Evolutionary conservation across 2,329 filamentous ascomycete genomes (phyloP).

Genomic region (Aspergillus sp.): DNA sequence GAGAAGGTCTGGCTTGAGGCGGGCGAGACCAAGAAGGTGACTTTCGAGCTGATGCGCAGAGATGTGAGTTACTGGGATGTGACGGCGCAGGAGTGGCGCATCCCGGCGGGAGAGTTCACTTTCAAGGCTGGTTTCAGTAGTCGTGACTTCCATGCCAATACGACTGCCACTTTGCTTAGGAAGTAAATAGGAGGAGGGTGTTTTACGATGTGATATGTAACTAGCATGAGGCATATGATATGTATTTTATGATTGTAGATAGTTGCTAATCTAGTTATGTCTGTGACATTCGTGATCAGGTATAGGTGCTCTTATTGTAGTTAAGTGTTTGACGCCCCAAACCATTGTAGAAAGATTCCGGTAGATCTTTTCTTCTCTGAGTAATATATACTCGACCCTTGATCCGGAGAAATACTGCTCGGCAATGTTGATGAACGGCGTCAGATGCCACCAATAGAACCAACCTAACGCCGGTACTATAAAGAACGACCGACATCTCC

Average conservation of each 20-base stretch:
- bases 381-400: no score
- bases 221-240: neutral
- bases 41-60: slow-evolving; percentile 57
- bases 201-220: neutral
- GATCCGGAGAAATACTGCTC: no score
- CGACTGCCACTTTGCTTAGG: neutral
- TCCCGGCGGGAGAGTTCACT: slow-evolving; percentile 19
- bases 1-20: slow-evolving; percentile 51
- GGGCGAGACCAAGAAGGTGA: slow-evolving; percentile 47
- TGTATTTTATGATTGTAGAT: neutral
- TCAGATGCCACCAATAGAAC: no score
- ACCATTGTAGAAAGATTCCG: no score
- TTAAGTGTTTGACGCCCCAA: no score
- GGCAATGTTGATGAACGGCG: no score
- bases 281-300: neutral
- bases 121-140: slow-evolving; percentile 21
- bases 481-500: no score
- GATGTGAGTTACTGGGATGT: slow-evolving; percentile 68
- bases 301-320: no score
- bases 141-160: slow-evolving; percentile 10
- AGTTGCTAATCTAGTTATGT: neutral
- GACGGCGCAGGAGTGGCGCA: slow-evolving; percentile 59
- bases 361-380: no score
- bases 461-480: no score
- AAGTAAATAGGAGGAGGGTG: no score